phyloP scores from a whole-genome alignment of 306 rosid genomes.

The Citrullus amarus region DNA sequence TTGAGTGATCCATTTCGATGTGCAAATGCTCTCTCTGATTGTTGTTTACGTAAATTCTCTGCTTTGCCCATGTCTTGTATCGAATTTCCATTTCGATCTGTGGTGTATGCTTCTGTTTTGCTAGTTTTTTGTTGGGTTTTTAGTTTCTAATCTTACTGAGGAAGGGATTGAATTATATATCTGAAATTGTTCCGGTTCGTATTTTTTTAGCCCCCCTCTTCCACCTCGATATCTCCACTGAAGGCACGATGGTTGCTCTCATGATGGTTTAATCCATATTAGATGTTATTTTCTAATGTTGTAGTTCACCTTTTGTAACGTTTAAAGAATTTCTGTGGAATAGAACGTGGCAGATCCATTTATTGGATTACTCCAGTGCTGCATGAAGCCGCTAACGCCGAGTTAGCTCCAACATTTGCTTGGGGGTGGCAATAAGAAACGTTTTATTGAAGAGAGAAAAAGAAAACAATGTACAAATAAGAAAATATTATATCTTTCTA shows the following conservation, averaged over 20 bases:
- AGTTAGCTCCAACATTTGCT: not conserved
- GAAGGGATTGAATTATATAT: not conserved
- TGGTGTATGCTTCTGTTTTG: not conserved
- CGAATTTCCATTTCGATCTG: not conserved
- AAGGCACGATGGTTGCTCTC: not conserved
- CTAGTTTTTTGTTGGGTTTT: not conserved
- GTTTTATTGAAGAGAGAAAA: not conserved
- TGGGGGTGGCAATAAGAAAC: not conserved
- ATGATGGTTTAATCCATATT: not conserved
- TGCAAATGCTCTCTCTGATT: not conserved
- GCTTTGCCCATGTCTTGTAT: not conserved
- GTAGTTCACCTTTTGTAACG: not conserved
- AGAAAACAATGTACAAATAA: not conserved
- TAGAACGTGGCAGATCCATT: not conserved
- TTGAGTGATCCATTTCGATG: slow-evolving; percentile 2
- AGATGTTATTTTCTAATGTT: not conserved
- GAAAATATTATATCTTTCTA: not conserved
- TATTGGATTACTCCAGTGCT: too few species aligned
- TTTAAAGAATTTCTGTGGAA: not conserved
- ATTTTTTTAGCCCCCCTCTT: not conserved
- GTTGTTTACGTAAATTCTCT: not conserved
- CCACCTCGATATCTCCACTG: not conserved
- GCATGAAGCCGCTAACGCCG: too few species aligned
- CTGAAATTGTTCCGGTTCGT: not conserved
- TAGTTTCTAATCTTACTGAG: not conserved